These are phyloP conservation scores for Schwanniomyces pseudopolymorphus DNA, from an alignment of 805 yeast species.

Conservation along the genomic window DNA sequence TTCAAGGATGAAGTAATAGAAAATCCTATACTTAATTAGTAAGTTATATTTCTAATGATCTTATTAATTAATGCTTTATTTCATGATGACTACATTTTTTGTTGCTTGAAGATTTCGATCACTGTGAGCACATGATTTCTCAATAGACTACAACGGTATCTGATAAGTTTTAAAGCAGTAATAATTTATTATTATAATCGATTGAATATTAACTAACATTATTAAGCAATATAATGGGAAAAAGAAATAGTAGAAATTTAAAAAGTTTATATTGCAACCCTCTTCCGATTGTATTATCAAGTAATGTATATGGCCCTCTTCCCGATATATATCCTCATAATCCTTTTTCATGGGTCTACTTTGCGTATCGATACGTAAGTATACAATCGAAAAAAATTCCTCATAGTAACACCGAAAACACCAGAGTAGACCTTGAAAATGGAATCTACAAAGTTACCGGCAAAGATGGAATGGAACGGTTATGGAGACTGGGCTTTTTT, in stretches of 20 bases:
- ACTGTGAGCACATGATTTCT: slow-evolving; percentile 72
- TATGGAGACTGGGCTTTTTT: slow-evolving; percentile 89
- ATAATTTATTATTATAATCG: background rate
- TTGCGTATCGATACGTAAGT: slow-evolving; percentile 33
- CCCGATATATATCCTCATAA: slow-evolving; percentile 63
- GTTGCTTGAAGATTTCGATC: slow-evolving; percentile 27
- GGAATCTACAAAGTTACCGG: slow-evolving; percentile 42
- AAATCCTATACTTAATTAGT: background rate
- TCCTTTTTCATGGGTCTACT: slow-evolving; percentile 63
- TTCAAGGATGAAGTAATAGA: slow-evolving; percentile 1
- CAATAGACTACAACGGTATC: slow-evolving; percentile 98
- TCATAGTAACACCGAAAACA: slow-evolving; percentile 14
- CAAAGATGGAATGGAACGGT: slow-evolving; percentile 45
- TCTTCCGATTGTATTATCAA: slow-evolving; percentile 52
- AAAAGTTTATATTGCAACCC: slow-evolving; percentile 44
- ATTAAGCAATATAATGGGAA: slow-evolving; percentile 22
- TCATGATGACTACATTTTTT: slow-evolving; percentile 3
- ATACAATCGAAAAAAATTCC: slow-evolving; percentile 26
- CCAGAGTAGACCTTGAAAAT: slow-evolving; percentile 24
- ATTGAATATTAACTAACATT: slow-evolving; percentile 12
- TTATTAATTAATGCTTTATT: background rate
- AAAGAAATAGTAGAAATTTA: slow-evolving; percentile 30
- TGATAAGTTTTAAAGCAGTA: slow-evolving; percentile 38
- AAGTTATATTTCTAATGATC: background rate
- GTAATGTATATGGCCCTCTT: slow-evolving; percentile 37